These are phyloP conservation scores for Antarctomyces pellizariae DNA, from an alignment of 495 filamentous ascomycete genomes.

Conservation along the genomic window DNA sequence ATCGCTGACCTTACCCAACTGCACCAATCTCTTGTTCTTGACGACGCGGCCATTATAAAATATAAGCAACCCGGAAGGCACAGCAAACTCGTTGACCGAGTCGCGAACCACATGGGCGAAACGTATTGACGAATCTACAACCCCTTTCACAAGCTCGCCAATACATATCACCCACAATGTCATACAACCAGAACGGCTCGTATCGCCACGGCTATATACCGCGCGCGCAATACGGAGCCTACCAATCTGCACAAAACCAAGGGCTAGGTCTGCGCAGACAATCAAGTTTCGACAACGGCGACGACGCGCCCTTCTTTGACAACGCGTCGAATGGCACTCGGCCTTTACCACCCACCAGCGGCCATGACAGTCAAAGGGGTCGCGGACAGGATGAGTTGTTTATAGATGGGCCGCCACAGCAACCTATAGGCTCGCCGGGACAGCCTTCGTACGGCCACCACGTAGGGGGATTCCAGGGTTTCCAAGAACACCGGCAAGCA, in stretches of 20 bases:
- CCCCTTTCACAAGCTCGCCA: too few species aligned
- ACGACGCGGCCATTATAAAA: too few species aligned
- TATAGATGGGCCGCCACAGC: slow-evolving; percentile 14
- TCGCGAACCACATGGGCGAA: too few species aligned
- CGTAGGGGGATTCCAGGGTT: too few species aligned
- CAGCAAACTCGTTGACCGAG: too few species aligned
- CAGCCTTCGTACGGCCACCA: too few species aligned
- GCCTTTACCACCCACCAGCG: slow-evolving; percentile 5
- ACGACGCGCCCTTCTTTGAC: slow-evolving; percentile 36
- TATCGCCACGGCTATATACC: slow-evolving; percentile 33
- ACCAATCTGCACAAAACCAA: slow-evolving; percentile 22
- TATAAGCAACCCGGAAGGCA: too few species aligned
- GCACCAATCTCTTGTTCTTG: too few species aligned
- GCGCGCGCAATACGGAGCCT: slow-evolving; percentile 29
- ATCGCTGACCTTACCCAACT: too few species aligned
- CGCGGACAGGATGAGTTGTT: slow-evolving; percentile 25
- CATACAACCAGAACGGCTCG: slow-evolving; percentile 27
- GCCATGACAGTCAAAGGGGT: slow-evolving; percentile 1
- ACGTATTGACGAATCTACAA: too few species aligned
- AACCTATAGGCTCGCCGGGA: too few species aligned
- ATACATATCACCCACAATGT: slow-evolving; percentile 18
- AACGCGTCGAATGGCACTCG: slow-evolving; percentile 17
- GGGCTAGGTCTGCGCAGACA: slow-evolving; percentile 24
- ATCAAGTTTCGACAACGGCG: slow-evolving; percentile 58
- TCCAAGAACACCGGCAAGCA: too few species aligned